Percentiles rank a stretch among this genome's conserved stretches.
Evolutionary conservation across 108 stramenopile species (phyloP).

Genomic region (Conticribra weissflogii): DNA sequence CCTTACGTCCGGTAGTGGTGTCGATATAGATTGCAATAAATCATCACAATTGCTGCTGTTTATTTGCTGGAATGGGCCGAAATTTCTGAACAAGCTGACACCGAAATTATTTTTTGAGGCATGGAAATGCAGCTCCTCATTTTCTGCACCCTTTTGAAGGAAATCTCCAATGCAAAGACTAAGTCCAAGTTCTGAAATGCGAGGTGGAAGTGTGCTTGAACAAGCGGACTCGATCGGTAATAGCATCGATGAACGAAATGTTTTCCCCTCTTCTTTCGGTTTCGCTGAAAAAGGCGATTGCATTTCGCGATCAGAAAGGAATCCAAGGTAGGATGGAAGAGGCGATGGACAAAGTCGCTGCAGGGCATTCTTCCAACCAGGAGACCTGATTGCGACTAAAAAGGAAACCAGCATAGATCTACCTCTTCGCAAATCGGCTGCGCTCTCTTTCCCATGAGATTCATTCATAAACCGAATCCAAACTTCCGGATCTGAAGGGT

Average conservation of each 20-base stretch:
- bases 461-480: conserved; percentile 36
- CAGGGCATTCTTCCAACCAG: conserved; percentile 37
- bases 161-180: conserved; percentile 35
- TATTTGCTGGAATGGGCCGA: conserved; percentile 5
- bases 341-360: conserved; percentile 18
- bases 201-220: conserved; percentile 30
- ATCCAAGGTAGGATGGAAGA: conserved; percentile 42
- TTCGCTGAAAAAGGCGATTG: neutral
- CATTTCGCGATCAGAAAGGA: conserved; percentile 23
- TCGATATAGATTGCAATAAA: conserved; percentile 17
- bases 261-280: conserved; percentile 3
- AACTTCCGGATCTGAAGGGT: conserved; percentile 28
- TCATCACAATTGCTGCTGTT: conserved; percentile 1
- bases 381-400: conserved; percentile 25
- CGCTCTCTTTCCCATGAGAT: conserved; percentile 28
- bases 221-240: conserved; percentile 16
- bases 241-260: conserved; percentile 31
- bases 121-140: neutral
- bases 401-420: conserved; percentile 39
- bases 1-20: conserved; percentile 32
- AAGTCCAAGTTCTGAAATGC: conserved; percentile 45
- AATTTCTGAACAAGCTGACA: conserved; percentile 14
- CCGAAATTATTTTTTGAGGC: neutral
- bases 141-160: conserved; percentile 13
- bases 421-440: conserved; percentile 34